A percentile compares a stretch with the other conserved stretches of the same genome.
Evolutionary conservation across 2,329 filamentous ascomycete species (phyloP).

Genomic region (Harringtonia aguacate): DNA sequence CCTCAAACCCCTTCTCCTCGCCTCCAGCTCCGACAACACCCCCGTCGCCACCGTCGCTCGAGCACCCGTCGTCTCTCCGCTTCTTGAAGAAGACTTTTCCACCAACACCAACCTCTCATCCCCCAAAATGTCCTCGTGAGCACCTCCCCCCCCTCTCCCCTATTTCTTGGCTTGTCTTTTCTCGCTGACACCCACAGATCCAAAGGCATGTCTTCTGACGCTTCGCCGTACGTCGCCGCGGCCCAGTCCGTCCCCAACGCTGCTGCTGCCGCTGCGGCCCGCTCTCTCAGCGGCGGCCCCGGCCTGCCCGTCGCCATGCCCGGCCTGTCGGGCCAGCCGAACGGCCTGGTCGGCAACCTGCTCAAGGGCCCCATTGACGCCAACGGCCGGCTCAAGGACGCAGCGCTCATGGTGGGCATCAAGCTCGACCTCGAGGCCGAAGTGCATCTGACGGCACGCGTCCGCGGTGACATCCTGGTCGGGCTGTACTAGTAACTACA

Average conservation of each 20-base stretch:
- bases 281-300: conserved; percentile 6
- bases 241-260: conserved; percentile 7
- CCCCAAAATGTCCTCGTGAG: conserved; percentile 12
- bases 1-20: conserved; percentile 2
- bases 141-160: neutral
- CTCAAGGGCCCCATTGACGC: conserved; percentile 47
- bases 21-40: neutral
- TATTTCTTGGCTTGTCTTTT: neutral
- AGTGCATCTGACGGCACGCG: conserved; percentile 48
- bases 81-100: neutral
- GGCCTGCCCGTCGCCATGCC: conserved; percentile 20
- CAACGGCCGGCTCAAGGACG: conserved; percentile 44
- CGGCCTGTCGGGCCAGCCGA: conserved; percentile 24
- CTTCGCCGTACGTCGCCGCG: conserved; percentile 6
- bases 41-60: too few species aligned
- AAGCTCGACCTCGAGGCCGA: conserved; percentile 54
- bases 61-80: too few species aligned
- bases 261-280: conserved; percentile 3
- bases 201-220: conserved; percentile 11
- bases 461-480: conserved; percentile 50
- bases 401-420: conserved; percentile 49
- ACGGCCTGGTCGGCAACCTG: conserved; percentile 30
- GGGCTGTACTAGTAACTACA: conserved; percentile 35
- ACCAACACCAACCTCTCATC: neutral
- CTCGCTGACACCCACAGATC: conserved; percentile 1